phyloP scores from a whole-genome alignment of 2,329 filamentous ascomycete species.

The Xylaria sp. region DNA sequence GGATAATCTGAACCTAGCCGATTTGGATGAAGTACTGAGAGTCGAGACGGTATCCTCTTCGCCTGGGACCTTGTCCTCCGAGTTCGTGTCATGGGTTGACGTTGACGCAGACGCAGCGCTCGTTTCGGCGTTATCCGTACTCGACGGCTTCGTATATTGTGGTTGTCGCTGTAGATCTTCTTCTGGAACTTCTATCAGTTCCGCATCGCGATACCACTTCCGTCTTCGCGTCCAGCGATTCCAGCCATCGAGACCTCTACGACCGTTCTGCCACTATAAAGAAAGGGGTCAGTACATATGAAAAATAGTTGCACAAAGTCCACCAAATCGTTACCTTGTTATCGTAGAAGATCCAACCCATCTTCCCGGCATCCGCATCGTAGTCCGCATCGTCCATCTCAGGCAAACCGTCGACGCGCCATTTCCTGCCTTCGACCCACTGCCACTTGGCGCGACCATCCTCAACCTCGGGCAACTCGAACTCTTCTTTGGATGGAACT shows the following conservation, averaged over 20 bases:
- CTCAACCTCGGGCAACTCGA: slow-evolving; percentile 57
- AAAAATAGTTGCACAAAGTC: not conserved
- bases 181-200: slow-evolving; percentile 70
- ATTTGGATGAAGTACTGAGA: slow-evolving; percentile 31
- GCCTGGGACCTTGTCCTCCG: slow-evolving; percentile 16
- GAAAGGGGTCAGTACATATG: slow-evolving; percentile 13
- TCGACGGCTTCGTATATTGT: slow-evolving; percentile 22
- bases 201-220: slow-evolving; percentile 96
- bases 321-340: slow-evolving; percentile 65
- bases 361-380: slow-evolving; percentile 55
- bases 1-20: slow-evolving; percentile 24
- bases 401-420: slow-evolving; percentile 74
- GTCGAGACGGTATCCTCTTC: slow-evolving; percentile 30
- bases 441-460: slow-evolving; percentile 57
- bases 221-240: slow-evolving; percentile 85
- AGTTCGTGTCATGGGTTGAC: slow-evolving; percentile 11
- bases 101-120: not conserved
- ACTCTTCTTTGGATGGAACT: slow-evolving; percentile 67
- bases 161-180: slow-evolving; percentile 26
- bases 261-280: slow-evolving; percentile 77
- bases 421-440: slow-evolving; percentile 81
- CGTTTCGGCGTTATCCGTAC: slow-evolving; percentile 17
- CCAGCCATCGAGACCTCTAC: slow-evolving; percentile 83
- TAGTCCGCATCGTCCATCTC: slow-evolving; percentile 49
- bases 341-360: slow-evolving; percentile 96